phyloP scores from a whole-genome alignment of 805 yeast genomes.

The Ogataea haglerorum region DNA sequence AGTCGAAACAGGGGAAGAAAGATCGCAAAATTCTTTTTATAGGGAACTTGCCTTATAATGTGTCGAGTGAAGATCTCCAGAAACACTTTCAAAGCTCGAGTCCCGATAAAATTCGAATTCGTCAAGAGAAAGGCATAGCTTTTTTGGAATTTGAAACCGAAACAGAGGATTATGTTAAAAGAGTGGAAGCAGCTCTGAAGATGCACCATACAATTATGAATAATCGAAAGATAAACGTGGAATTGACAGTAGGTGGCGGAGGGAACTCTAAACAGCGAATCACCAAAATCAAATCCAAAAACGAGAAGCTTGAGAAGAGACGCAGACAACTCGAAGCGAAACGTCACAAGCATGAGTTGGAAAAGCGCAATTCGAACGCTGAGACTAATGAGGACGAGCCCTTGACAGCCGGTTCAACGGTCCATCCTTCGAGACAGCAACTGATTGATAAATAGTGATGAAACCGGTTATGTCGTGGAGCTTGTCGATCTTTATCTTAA shows the following conservation, averaged over 20 bases:
- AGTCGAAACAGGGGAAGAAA: conserved; percentile 33
- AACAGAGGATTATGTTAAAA: conserved; percentile 61
- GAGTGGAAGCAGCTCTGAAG: conserved; percentile 80
- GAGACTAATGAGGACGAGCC: conserved; percentile 7
- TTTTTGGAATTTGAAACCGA: conserved; percentile 74
- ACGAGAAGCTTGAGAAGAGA: conserved; percentile 69
- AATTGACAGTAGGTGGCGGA: conserved; percentile 97
- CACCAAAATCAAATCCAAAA: conserved; percentile 74
- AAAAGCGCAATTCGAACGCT: conserved; percentile 32
- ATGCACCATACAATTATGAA: conserved; percentile 74
- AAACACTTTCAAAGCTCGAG: conserved; percentile 69
- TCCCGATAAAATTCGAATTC: conserved; percentile 74
- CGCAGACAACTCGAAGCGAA: conserved; percentile 34
- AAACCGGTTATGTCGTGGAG: no score
- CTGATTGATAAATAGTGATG: conserved; percentile 33
- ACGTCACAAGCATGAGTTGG: conserved; percentile 50
- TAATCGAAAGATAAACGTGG: conserved; percentile 85
- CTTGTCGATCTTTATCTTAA: no score
- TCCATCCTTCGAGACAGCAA: conserved; percentile 69
- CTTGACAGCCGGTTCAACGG: conserved; percentile 15
- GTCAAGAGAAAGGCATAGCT: conserved; percentile 88
- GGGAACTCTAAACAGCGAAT: conserved; percentile 73
- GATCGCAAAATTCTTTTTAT: conserved; percentile 81
- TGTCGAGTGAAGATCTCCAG: conserved; percentile 56
- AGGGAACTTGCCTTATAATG: conserved; percentile 81